phyloP scores from a whole-genome alignment of 176 grass and related monocot genomes.

The Triticum aestivum region IWGSC_CS_RefSeq_v2.1 NC_057811.1:48789711-48790210 shows the following conservation, averaged over 20 bases:
- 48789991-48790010: too few species aligned
- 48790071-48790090: background rate
- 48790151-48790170: too few species aligned
- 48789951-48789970: too few species aligned
- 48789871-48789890: background rate
- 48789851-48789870: background rate
- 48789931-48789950: background rate
- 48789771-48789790: background rate
- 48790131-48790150: background rate
- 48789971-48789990: too few species aligned
- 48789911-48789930: background rate
- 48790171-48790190: too few species aligned
- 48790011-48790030: too few species aligned
- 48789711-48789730: background rate
- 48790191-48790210: too few species aligned
- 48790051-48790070: background rate
- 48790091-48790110: background rate
- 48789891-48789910: background rate
- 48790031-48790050: background rate
- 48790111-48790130: background rate
- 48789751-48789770: background rate
- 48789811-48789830: background rate
- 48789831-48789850: background rate
- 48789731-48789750: background rate
- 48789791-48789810: background rate